Percentiles rank a stretch among this genome's conserved stretches.
Evolutionary conservation across 1,284 basidiomycete species (phyloP).

Genomic region (Rhodofomes roseus): DNA sequence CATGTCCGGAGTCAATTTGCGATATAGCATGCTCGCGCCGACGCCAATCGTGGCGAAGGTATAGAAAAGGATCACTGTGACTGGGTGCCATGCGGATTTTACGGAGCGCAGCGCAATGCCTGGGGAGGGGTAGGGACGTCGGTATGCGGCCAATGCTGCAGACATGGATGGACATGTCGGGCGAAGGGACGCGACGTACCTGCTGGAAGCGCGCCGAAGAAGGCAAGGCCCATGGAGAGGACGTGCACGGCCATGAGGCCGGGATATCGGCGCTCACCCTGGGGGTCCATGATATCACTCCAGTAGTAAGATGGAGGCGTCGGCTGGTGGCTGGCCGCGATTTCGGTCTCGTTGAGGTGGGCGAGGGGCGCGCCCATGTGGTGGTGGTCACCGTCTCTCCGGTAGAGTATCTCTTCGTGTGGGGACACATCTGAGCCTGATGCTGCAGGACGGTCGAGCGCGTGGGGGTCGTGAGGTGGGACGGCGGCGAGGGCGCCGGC

Average conservation of each 20-base stretch:
- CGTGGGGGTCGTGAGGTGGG: constrained; percentile 10
- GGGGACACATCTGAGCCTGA: neutral
- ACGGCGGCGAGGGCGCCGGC: constrained; percentile 21
- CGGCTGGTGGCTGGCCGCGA: constrained; percentile 57
- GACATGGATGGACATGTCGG: neutral
- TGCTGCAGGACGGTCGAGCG: constrained; percentile 10
- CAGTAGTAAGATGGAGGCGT: constrained; percentile 79
- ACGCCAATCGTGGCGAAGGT: constrained; percentile 52
- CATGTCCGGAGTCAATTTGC: constrained; percentile 76
- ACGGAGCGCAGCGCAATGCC: constrained; percentile 74
- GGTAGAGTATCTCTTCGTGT: constrained; percentile 14
- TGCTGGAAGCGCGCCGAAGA: constrained; percentile 72
- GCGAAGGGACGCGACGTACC: constrained; percentile 41
- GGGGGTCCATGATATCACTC: constrained; percentile 61
- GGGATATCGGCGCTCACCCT: constrained; percentile 47
- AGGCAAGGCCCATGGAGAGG: constrained; percentile 67
- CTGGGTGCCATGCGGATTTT: constrained; percentile 57
- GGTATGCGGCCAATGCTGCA: constrained; percentile 1
- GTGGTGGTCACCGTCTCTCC: constrained; percentile 22
- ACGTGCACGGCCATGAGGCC: constrained; percentile 66
- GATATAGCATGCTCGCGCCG: constrained; percentile 61
- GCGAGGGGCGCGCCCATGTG: constrained; percentile 42
- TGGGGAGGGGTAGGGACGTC: constrained; percentile 26
- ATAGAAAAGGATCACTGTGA: constrained; percentile 60
- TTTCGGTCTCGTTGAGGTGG: constrained; percentile 70